A percentile compares a stretch with the other conserved stretches of the same genome.
phyloP scores from a whole-genome alignment of 768 basidiomycete genomes.

The Daedaleopsis nitida region DNA sequence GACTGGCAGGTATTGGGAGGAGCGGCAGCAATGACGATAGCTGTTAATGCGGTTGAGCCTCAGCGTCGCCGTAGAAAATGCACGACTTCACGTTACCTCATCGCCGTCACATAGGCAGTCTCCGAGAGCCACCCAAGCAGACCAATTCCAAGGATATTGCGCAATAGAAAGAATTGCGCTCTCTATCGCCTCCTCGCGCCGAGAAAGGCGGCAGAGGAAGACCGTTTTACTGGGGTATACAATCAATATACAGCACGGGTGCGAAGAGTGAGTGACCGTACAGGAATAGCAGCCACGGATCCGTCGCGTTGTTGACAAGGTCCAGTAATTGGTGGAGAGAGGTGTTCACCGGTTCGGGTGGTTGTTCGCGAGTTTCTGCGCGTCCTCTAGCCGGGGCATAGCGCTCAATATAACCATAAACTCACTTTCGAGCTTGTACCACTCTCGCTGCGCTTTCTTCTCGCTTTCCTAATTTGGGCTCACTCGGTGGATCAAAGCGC shows the following conservation, averaged over 20 bases:
- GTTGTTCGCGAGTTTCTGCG: conserved; percentile 69
- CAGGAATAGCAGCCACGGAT: conserved; percentile 88
- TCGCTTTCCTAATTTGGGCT: conserved; percentile 66
- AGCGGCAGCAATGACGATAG: conserved; percentile 46
- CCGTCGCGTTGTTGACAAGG: conserved; percentile 55
- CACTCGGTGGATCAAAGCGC: conserved; percentile 6
- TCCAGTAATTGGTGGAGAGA: conserved; percentile 60
- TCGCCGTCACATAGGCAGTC: conserved; percentile 81
- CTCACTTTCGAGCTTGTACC: conserved; percentile 82
- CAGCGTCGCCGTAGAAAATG: conserved; percentile 2
- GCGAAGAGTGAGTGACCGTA: conserved; percentile 36
- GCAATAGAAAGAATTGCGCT: conserved; percentile 72
- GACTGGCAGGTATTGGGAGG: conserved; percentile 50
- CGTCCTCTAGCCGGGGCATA: not conserved
- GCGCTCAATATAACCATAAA: conserved; percentile 10
- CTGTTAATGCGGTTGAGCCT: conserved; percentile 34
- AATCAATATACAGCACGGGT: conserved; percentile 10
- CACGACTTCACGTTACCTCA: conserved; percentile 56
- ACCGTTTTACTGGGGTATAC: conserved; percentile 68
- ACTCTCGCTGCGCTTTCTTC: conserved; percentile 77
- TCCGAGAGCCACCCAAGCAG: conserved; percentile 82
- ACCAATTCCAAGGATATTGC: conserved; percentile 92
- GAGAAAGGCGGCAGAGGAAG: conserved; percentile 75
- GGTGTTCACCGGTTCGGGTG: conserved; percentile 64
- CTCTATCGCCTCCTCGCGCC: conserved; percentile 87